Evolutionary conservation across 208 protist genomes (phyloP).

Genomic region (Phytomonas sp.): DNA sequence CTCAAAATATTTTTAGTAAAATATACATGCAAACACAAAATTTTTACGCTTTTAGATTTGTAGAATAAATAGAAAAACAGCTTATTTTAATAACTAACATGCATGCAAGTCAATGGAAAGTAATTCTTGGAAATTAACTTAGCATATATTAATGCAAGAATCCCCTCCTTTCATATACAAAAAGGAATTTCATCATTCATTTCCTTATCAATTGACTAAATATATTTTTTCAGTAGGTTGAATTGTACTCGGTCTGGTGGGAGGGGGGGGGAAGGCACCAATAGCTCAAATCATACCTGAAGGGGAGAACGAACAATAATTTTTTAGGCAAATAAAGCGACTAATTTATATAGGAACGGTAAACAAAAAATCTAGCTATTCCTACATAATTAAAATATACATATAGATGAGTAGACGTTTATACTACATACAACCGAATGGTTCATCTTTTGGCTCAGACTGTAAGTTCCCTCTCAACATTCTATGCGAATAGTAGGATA

Average conservation of each 20-base stretch:
- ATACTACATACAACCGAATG: background rate
- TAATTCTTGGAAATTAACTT: background rate
- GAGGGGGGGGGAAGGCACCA: background rate
- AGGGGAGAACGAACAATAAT: background rate
- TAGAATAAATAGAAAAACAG: conserved; percentile 1
- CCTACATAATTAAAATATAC: conserved; percentile 4
- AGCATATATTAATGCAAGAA: background rate
- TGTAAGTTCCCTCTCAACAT: background rate
- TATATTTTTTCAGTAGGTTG: background rate
- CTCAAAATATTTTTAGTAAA: background rate
- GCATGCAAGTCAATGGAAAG: background rate
- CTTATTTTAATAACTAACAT: background rate
- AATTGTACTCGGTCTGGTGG: background rate
- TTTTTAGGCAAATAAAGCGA: background rate
- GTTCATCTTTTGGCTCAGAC: background rate
- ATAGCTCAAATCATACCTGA: background rate
- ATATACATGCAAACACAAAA: background rate
- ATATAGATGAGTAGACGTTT: background rate
- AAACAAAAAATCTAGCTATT: background rate
- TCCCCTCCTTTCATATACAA: background rate
- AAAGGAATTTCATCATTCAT: background rate
- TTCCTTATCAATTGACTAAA: background rate
- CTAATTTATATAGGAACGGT: background rate
- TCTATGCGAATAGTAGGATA: background rate
- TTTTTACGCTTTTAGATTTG: background rate